Conservation (phyloP, 192 early-diverging fungal species). For the Paraglomus brasilianum region DNA sequence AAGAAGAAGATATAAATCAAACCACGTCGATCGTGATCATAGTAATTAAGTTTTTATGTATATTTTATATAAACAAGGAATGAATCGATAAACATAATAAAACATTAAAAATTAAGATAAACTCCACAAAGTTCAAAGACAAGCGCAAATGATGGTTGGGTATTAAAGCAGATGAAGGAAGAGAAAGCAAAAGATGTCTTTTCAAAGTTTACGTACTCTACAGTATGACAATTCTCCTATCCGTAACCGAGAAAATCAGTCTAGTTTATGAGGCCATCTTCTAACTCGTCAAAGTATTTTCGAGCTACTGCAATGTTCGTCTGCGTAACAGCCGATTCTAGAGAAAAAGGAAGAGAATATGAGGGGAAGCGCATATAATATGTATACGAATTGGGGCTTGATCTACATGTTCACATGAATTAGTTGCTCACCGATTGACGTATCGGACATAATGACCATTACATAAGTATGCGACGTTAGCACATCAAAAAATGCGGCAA, state of each 20-base stretch:
- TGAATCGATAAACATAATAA: too few relatives aligned
- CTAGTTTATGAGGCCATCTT: conserved; percentile 44
- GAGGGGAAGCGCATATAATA: neutral
- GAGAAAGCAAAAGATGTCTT: too few relatives aligned
- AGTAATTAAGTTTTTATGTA: too few relatives aligned
- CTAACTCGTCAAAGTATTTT: conserved; percentile 80
- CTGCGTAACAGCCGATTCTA: conserved; percentile 79
- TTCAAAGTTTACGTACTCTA: too few relatives aligned
- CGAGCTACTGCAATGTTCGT: conserved; percentile 80
- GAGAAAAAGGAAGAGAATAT: neutral
- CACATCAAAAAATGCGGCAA: conserved; percentile 79
- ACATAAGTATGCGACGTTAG: conserved; percentile 84
- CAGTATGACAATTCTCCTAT: too few relatives aligned
- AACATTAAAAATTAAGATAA: too few relatives aligned
- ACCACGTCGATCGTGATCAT: too few relatives aligned
- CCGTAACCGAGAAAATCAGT: neutral
- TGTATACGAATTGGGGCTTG: neutral
- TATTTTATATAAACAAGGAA: too few relatives aligned
- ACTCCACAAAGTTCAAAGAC: too few relatives aligned
- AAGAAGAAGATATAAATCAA: too few relatives aligned
- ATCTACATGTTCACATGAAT: neutral
- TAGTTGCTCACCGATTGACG: conserved; percentile 69
- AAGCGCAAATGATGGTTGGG: too few relatives aligned
- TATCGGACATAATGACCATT: conserved; percentile 85
- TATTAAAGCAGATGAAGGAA: too few relatives aligned